Conservation (phyloP, 192 early-diverging fungal species). For the Coemansia sp. region DNA sequence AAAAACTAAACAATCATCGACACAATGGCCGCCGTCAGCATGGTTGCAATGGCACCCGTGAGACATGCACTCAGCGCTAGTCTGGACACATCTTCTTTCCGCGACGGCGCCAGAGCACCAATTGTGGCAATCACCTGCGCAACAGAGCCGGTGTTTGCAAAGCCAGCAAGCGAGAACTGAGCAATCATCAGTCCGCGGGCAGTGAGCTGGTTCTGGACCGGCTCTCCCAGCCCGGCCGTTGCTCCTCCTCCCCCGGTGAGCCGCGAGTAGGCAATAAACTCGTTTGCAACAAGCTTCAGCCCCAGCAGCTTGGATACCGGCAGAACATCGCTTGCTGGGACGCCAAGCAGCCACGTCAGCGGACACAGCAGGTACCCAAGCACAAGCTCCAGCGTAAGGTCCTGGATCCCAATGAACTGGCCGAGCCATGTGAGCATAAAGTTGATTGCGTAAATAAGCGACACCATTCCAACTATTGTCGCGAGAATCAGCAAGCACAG, state of each 20-base stretch:
- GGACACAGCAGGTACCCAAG: slow-evolving; percentile 78
- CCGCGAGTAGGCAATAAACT: slow-evolving; percentile 76
- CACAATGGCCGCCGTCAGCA: slow-evolving; percentile 80
- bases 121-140: slow-evolving; percentile 81
- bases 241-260: slow-evolving; percentile 25
- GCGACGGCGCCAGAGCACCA: slow-evolving; percentile 73
- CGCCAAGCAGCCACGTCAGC: slow-evolving; percentile 68
- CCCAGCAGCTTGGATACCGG: slow-evolving; percentile 65
- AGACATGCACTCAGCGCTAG: slow-evolving; percentile 78
- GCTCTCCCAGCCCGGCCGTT: neutral
- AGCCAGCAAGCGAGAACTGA: slow-evolving; percentile 79
- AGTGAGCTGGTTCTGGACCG: slow-evolving; percentile 43
- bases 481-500: slow-evolving; percentile 74
- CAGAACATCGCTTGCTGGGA: slow-evolving; percentile 57
- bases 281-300: slow-evolving; percentile 79
- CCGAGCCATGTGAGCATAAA: slow-evolving; percentile 68
- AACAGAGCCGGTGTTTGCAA: slow-evolving; percentile 82
- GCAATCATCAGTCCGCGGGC: slow-evolving; percentile 56
- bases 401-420: slow-evolving; percentile 60
- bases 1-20: slow-evolving; percentile 59
- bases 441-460: slow-evolving; percentile 70
- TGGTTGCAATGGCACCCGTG: slow-evolving; percentile 75
- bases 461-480: slow-evolving; percentile 72
- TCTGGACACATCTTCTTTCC: slow-evolving; percentile 68
- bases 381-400: slow-evolving; percentile 64